These are phyloP conservation scores for Anisodus tanguticus DNA, from an alignment of 257 asterid species.

Conservation along the genomic window DNA sequence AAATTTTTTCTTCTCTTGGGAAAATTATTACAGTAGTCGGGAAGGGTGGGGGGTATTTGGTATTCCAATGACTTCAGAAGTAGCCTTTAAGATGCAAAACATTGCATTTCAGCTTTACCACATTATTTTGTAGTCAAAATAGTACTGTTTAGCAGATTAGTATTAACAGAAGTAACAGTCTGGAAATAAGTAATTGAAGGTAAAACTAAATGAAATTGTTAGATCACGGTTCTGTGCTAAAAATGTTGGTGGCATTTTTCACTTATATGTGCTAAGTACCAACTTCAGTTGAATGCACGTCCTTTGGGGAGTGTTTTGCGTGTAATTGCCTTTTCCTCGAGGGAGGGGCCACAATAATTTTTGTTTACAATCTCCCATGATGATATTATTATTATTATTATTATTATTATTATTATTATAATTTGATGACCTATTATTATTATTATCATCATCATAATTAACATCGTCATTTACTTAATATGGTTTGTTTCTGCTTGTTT, in stretches of 20 bases:
- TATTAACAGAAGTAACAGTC: background rate
- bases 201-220: background rate
- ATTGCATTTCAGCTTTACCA: constrained; percentile 4
- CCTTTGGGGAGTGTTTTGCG: background rate
- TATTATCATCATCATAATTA: too few species aligned
- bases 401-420: too few species aligned
- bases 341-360: background rate
- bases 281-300: constrained; percentile 1
- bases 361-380: background rate
- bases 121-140: background rate
- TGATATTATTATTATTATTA: too few species aligned
- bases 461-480: background rate
- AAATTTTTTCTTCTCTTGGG: background rate
- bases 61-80: too few species aligned
- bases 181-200: constrained; percentile 15
- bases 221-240: background rate
- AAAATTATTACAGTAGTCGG: background rate
- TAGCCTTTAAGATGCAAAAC: too few species aligned
- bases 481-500: constrained; percentile 22
- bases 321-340: background rate
- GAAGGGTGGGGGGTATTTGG: background rate
- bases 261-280: background rate
- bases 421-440: too few species aligned
- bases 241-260: background rate
- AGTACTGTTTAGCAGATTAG: background rate